Evolutionary conservation across 139 green algal genomes (phyloP).

Genomic region (Nannochloris sp.): DNA sequence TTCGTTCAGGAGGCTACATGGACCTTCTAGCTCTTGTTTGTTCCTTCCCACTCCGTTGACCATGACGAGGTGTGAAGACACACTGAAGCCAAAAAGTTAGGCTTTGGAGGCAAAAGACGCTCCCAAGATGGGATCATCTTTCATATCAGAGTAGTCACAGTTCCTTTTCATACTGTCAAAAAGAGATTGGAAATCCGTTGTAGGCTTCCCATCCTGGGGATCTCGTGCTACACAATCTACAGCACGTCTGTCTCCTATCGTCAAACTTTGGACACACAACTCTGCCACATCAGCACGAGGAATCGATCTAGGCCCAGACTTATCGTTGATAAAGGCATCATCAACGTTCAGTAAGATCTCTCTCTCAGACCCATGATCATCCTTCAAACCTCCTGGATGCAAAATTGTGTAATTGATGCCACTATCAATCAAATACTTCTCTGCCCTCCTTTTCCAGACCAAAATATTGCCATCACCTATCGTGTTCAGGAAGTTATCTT

Average conservation of each 20-base stretch:
- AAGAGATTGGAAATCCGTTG: constrained; percentile 36
- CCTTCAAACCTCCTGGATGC: constrained; percentile 67
- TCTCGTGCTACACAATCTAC: constrained; percentile 37
- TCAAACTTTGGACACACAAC: constrained; percentile 34
- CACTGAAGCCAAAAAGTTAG: not conserved
- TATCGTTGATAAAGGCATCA: constrained; percentile 51
- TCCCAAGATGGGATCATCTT: constrained; percentile 1
- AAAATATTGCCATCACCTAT: constrained; percentile 68
- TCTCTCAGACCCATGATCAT: constrained; percentile 51
- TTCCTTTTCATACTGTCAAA: constrained; percentile 22
- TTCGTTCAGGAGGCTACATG: no score
- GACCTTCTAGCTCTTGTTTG: no score
- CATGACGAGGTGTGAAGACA: not conserved
- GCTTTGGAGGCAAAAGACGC: not conserved
- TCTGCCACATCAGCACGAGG: constrained; percentile 72
- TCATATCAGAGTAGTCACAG: constrained; percentile 21
- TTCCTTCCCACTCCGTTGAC: not conserved
- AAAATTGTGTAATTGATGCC: constrained; percentile 55
- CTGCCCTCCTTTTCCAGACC: constrained; percentile 74
- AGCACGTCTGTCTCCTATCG: constrained; percentile 12
- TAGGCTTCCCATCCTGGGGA: constrained; percentile 25
- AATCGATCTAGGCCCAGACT: constrained; percentile 34
- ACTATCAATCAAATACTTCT: constrained; percentile 67
- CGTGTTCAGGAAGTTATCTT: constrained; percentile 50
- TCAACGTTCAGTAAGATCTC: constrained; percentile 69